Conservation (phyloP, 73 alveolate species). For the Halteria grandinella region DNA sequence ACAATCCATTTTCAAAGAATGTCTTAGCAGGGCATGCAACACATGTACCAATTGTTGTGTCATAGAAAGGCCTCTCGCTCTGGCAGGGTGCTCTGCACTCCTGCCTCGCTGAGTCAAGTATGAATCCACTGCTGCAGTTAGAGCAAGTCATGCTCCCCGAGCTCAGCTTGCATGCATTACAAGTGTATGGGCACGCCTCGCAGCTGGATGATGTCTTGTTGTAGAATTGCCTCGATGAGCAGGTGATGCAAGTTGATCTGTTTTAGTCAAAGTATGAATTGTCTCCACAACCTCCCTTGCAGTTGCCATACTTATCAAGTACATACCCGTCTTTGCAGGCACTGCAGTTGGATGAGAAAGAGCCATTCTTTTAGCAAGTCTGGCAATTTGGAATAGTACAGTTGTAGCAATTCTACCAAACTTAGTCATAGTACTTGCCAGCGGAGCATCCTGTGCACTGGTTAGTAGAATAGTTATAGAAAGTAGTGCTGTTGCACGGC, state of each 20-base stretch:
- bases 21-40: too few species aligned
- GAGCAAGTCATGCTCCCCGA: too few species aligned
- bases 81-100: too few species aligned
- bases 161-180: too few species aligned
- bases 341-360: not conserved
- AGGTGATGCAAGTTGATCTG: not conserved
- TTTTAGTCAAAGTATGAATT: not conserved
- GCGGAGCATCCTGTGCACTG: constrained; percentile 17
- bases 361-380: not conserved
- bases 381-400: constrained; percentile 24
- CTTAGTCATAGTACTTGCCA: constrained; percentile 19
- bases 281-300: not conserved
- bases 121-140: too few species aligned
- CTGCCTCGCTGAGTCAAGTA: too few species aligned
- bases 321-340: constrained; percentile 37
- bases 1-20: too few species aligned
- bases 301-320: not conserved
- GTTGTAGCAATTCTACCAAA: not conserved
- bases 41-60: too few species aligned
- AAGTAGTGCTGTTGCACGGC: not conserved
- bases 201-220: constrained; percentile 1
- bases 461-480: not conserved
- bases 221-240: not conserved
- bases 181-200: too few species aligned
- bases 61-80: too few species aligned